Conservation (phyloP, 306 rosid species). For the Argentina anserina region DNA sequence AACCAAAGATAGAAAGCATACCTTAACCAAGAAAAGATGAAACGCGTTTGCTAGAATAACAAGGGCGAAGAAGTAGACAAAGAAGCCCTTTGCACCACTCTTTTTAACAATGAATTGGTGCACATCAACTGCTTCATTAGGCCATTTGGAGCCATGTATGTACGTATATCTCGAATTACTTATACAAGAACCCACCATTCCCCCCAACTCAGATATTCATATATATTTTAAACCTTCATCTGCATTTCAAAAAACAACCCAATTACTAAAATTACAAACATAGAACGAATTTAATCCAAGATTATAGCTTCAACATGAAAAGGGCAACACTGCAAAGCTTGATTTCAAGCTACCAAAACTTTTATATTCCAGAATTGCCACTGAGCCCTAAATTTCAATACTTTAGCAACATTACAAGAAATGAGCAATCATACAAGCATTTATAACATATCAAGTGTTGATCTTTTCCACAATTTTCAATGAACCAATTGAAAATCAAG, state of each 20-base stretch:
- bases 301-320: background rate
- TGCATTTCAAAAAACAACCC: constrained; percentile 16
- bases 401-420: background rate
- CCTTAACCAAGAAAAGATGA: constrained; percentile 49
- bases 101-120: constrained; percentile 59
- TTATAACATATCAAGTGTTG: background rate
- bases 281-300: background rate
- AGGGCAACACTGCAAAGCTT: background rate
- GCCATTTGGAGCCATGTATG: constrained; percentile 50
- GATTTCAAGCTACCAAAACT: background rate
- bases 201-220: constrained; percentile 21
- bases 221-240: constrained; percentile 22
- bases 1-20: constrained; percentile 3
- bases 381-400: constrained; percentile 7
- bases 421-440: background rate
- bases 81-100: constrained; percentile 34
- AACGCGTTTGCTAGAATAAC: constrained; percentile 45
- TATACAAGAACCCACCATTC: constrained; percentile 52
- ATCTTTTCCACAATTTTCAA: background rate
- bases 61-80: constrained; percentile 36
- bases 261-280: background rate
- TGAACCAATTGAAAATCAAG: background rate
- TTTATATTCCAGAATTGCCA: background rate
- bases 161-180: constrained; percentile 53
- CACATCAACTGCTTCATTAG: constrained; percentile 48